Evolutionary conservation across 1,284 basidiomycete genomes (phyloP).

Genomic region (Porodaedalea pini): DNA sequence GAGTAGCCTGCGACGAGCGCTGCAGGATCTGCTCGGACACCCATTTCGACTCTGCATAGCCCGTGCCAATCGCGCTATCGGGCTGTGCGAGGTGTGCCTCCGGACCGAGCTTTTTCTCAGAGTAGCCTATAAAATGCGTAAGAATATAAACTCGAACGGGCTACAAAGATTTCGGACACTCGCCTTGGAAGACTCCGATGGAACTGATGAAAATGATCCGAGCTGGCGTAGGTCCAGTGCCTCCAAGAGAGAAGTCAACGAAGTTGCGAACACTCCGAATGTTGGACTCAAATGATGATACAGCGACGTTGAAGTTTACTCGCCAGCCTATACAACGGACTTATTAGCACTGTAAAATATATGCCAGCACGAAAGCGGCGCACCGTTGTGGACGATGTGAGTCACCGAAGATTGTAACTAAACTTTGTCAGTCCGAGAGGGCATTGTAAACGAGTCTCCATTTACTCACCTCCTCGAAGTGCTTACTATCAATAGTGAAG

Average conservation of each 20-base stretch:
- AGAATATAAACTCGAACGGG: not conserved
- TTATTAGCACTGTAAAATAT: not conserved
- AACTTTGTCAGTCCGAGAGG: not conserved
- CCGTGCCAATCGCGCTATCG: slow-evolving; percentile 24
- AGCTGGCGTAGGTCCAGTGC: slow-evolving; percentile 22
- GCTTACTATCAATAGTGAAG: not conserved
- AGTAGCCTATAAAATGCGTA: not conserved
- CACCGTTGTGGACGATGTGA: slow-evolving; percentile 36
- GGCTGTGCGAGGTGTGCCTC: slow-evolving; percentile 1
- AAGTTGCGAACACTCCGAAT: slow-evolving; percentile 38
- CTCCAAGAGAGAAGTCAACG: no score
- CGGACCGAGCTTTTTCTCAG: not conserved
- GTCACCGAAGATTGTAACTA: slow-evolving; percentile 25
- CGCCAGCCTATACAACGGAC: slow-evolving; percentile 37
- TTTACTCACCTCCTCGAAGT: slow-evolving; percentile 1
- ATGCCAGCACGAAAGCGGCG: not conserved
- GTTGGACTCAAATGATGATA: slow-evolving; percentile 35
- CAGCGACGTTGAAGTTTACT: slow-evolving; percentile 39
- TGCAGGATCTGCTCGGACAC: slow-evolving; percentile 33
- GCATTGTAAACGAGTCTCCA: not conserved
- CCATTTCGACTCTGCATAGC: slow-evolving; percentile 65
- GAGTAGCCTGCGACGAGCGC: slow-evolving; percentile 24
- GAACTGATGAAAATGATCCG: slow-evolving; percentile 25
- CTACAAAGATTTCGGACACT: not conserved
- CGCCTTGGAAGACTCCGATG: slow-evolving; percentile 8